Conservation (phyloP, 2,329 filamentous ascomycete species). For the Aspergillus luchuensis region DNA sequence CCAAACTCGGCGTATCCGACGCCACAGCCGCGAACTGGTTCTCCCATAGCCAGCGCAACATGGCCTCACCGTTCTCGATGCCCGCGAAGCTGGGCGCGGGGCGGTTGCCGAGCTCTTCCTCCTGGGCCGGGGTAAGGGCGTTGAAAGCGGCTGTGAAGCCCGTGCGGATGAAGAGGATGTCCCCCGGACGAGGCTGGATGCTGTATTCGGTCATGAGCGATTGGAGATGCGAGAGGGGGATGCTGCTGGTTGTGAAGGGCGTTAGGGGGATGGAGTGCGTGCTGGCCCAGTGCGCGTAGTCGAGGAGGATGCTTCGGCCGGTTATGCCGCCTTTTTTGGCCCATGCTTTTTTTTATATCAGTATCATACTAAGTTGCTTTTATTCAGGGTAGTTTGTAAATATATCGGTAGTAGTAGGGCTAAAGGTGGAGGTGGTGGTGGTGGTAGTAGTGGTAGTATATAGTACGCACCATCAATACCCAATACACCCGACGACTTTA, state of each 20-base stretch:
- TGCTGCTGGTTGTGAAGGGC: constrained; percentile 45
- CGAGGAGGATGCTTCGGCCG: constrained; percentile 53
- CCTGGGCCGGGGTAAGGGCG: constrained; percentile 39
- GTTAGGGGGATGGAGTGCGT: constrained; percentile 40
- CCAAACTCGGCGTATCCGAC: constrained; percentile 58
- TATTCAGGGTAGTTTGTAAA: too few relatives aligned
- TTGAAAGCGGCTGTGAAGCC: constrained; percentile 54
- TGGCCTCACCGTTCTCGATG: constrained; percentile 52
- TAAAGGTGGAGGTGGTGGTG: too few relatives aligned
- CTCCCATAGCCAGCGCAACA: constrained; percentile 61
- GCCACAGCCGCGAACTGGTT: constrained; percentile 58
- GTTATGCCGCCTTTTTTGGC: constrained; percentile 42
- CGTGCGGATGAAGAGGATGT: constrained; percentile 60
- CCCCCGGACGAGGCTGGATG: constrained; percentile 48
- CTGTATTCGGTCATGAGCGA: constrained; percentile 48
- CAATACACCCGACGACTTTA: constrained; percentile 40
- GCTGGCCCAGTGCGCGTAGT: constrained; percentile 49
- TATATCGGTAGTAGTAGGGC: too few relatives aligned
- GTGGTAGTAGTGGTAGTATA: not conserved
- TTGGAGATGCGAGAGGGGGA: constrained; percentile 49
- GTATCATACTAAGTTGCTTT: not conserved
- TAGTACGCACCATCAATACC: constrained; percentile 42
- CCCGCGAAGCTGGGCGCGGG: constrained; percentile 39
- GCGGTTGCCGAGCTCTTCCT: constrained; percentile 38
- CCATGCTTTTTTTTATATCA: constrained; percentile 27